Base-by-base conservation (phyloP, 148 eudicot genomes). In the Rhododendron kiyosumense region DNA sequence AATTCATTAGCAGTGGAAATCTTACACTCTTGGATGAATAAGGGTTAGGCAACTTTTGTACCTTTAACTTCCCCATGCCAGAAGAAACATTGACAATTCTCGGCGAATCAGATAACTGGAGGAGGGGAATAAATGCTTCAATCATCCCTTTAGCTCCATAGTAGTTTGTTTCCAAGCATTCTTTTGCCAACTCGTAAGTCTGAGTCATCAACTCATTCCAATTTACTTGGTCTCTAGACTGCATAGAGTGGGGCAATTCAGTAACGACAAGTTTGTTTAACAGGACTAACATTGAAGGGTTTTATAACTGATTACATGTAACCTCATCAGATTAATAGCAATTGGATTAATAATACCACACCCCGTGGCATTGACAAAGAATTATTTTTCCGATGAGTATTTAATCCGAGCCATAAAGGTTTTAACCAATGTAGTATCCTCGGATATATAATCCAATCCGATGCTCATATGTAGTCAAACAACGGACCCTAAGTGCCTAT, bases 31-130 rank as follows among this genome's bases (percentile, higher is more conserved):
- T 52, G 15, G 11, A 30, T 65, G 30, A 65, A 30, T 65, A 13
- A 65, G 32, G 30, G 30, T 24, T 65, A 65, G 30, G 12, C 71
- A 65, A 65, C 14, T 2, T 73, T 26, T 74, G 11, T 91, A 92
- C 93, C 88, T 84, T 81, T 71, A 92, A 81, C 87, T 87, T 82
- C 26, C 91, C 92, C 3, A 32, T 13, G 45, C 30, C 4, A 80
- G 95, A 90, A n/a, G 93, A 89, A 67, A 92, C 90, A 81, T 91
- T 92, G 26, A 93, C 87, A 71, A 93, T 91, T 57, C 92, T 89
- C 48, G 94, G 86, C 0, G 94, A 93, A 67, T 89, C 88, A 30
- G 94, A 93, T 43, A 81, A 46, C 15, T 86, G 85, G 17, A 94
- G 96, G 28, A 92, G 91, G n/a, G 93, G 93, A 65, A 90, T 41